Percentiles rank a stretch among this genome's conserved stretches.
Conservation (phyloP, 2,329 filamentous ascomycete species). For the Epichloe coenophiala region DNA sequence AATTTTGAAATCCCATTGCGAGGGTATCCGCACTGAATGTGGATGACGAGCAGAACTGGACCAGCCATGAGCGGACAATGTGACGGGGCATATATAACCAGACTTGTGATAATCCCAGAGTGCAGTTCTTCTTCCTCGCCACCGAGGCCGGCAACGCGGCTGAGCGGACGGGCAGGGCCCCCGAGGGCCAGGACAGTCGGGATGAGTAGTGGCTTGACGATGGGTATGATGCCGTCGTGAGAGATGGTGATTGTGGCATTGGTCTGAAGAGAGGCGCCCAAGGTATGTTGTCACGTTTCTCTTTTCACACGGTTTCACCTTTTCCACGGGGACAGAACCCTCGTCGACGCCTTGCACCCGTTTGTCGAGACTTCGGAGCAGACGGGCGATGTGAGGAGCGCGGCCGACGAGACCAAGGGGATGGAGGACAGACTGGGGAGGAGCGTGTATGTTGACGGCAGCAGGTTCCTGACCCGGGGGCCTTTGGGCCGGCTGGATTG, state of each 20-base stretch:
- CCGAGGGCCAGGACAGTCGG: constrained; percentile 20
- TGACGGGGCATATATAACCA: no score
- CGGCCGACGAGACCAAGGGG: constrained; percentile 65
- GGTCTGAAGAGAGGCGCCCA: constrained; percentile 80
- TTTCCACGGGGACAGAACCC: no score
- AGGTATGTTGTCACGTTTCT: constrained; percentile 26
- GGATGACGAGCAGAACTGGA: no score
- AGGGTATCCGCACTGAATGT: no score
- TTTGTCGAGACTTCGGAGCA: no score
- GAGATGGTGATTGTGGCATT: constrained; percentile 82
- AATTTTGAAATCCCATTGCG: no score
- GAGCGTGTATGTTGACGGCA: constrained; percentile 28
- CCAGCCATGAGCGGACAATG: no score
- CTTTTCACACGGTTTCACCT: not conserved
- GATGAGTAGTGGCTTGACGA: constrained; percentile 31
- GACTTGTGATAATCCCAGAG: no score
- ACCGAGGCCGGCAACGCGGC: constrained; percentile 35
- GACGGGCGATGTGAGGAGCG: no score
- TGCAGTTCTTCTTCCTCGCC: not conserved
- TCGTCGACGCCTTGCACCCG: no score
- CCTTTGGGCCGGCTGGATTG: constrained; percentile 34
- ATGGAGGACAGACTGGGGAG: constrained; percentile 80
- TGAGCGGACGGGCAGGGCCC: constrained; percentile 27
- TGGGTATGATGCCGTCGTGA: constrained; percentile 68
- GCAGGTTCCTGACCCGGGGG: constrained; percentile 52